Conservation (phyloP, 495 filamentous ascomycete genomes). For the Penicillium cinerascens region DNA sequence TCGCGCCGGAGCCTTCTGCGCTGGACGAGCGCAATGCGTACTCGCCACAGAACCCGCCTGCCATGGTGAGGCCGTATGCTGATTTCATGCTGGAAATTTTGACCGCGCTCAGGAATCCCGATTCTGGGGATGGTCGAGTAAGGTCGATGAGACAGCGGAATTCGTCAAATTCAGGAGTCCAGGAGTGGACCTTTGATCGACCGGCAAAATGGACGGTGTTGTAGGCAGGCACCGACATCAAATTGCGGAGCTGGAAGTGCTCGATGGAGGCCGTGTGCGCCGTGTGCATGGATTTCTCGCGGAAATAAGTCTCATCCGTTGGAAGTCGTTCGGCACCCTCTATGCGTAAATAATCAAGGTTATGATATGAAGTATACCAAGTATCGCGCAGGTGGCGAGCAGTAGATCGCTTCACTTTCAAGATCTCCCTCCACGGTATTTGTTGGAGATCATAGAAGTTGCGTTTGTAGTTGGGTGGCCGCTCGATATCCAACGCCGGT, state of each 20-base stretch:
- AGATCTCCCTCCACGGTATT: slow-evolving; percentile 63
- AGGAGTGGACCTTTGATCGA: slow-evolving; percentile 51
- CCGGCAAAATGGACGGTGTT: slow-evolving; percentile 76
- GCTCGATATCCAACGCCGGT: slow-evolving; percentile 40
- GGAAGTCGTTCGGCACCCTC: slow-evolving; percentile 26
- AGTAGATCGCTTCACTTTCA: slow-evolving; percentile 58
- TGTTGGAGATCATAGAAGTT: slow-evolving; percentile 73
- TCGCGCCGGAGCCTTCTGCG: slow-evolving; percentile 63
- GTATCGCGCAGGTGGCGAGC: slow-evolving; percentile 57
- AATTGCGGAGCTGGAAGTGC: slow-evolving; percentile 89
- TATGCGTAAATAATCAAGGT: slow-evolving; percentile 32
- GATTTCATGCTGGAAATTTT: slow-evolving; percentile 71
- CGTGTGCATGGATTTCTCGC: slow-evolving; percentile 68
- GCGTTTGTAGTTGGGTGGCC: slow-evolving; percentile 45
- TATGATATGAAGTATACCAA: slow-evolving; percentile 45
- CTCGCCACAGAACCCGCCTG: slow-evolving; percentile 77
- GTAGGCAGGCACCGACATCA: slow-evolving; percentile 68
- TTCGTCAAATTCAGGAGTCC: slow-evolving; percentile 38
- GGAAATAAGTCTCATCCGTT: slow-evolving; percentile 51
- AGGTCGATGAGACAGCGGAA: slow-evolving; percentile 60
- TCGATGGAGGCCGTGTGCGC: slow-evolving; percentile 59
- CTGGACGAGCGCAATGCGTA: slow-evolving; percentile 63
- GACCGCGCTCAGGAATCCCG: slow-evolving; percentile 36
- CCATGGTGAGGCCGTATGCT: slow-evolving; percentile 64
- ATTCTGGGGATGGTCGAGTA: slow-evolving; percentile 41